Conservation (phyloP, 2,329 filamentous ascomycete species). For the Cyphellophora europaea region DNA sequence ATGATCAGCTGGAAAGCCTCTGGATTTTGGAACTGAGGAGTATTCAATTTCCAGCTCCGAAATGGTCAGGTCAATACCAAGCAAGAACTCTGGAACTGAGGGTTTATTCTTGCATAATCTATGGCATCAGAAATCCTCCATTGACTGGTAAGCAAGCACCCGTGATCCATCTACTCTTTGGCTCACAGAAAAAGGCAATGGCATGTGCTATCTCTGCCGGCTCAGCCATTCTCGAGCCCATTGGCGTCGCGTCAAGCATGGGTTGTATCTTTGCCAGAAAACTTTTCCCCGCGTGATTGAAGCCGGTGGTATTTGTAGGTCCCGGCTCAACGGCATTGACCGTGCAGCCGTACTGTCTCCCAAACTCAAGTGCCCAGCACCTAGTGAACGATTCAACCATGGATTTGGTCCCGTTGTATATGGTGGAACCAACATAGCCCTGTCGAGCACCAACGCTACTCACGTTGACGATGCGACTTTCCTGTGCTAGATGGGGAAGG, state of each 20-base stretch:
- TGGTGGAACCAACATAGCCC: slow-evolving; percentile 22
- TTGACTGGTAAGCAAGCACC: slow-evolving; percentile 29
- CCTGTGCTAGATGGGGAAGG: slow-evolving; percentile 23
- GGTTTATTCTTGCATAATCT: no score
- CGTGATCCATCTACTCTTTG: slow-evolving; percentile 39
- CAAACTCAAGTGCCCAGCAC: slow-evolving; percentile 21
- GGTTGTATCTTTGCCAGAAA: slow-evolving; percentile 34
- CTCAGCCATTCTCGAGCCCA: slow-evolving; percentile 32
- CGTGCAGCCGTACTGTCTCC: slow-evolving; percentile 21
- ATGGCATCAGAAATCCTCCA: slow-evolving; percentile 25
- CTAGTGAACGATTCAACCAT: slow-evolving; percentile 31
- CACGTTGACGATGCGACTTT: slow-evolving; percentile 32
- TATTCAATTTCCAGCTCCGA: no score
- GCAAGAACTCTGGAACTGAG: no score
- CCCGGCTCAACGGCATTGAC: slow-evolving; percentile 24
- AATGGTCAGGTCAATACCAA: no score
- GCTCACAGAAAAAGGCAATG: slow-evolving; percentile 37
- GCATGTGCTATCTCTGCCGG: slow-evolving; percentile 39
- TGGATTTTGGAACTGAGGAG: no score
- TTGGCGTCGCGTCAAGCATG: slow-evolving; percentile 34
- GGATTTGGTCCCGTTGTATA: slow-evolving; percentile 31
- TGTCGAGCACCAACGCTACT: slow-evolving; percentile 31
- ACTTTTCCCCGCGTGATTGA: slow-evolving; percentile 26
- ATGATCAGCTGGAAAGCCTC: no score
- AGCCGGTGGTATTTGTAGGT: slow-evolving; percentile 19